Conservation (phyloP, 768 basidiomycete species). For the Pholiota conissans region DNA sequence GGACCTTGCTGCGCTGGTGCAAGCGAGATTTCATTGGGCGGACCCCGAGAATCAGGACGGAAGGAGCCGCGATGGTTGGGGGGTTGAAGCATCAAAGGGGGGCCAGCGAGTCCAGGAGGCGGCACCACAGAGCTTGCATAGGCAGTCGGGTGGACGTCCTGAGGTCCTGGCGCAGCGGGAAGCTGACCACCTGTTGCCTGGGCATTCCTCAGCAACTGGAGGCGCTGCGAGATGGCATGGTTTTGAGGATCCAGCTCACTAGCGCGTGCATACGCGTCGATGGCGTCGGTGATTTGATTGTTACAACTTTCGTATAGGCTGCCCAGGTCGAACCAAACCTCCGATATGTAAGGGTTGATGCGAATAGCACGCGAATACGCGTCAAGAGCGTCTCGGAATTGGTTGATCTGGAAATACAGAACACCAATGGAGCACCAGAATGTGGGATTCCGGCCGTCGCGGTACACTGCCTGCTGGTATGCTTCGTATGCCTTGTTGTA, state of each 20-base stretch:
- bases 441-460: slow-evolving; percentile 97
- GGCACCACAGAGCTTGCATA: slow-evolving; percentile 81
- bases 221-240: slow-evolving; percentile 74
- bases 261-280: slow-evolving; percentile 96
- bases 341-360: slow-evolving; percentile 96
- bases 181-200: slow-evolving; percentile 74
- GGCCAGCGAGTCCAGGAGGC: slow-evolving; percentile 67
- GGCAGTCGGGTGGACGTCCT: slow-evolving; percentile 95
- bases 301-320: slow-evolving; percentile 98
- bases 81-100: slow-evolving; percentile 63
- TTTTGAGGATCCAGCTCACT: slow-evolving; percentile 92
- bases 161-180: slow-evolving; percentile 88
- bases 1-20: slow-evolving; percentile 53
- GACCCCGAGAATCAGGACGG: slow-evolving; percentile 68
- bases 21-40: slow-evolving; percentile 52
- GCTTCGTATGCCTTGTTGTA: slow-evolving; percentile 99
- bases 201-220: slow-evolving; percentile 77
- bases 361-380: slow-evolving; percentile 98
- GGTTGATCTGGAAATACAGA: slow-evolving; percentile 99
- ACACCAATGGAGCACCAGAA: slow-evolving; percentile 99
- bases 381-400: slow-evolving; percentile 97
- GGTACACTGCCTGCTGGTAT: slow-evolving; percentile 98
- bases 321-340: slow-evolving; percentile 97
- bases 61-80: slow-evolving; percentile 53
- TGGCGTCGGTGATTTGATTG: slow-evolving; percentile 98